Evolutionary conservation across 768 basidiomycete genomes (phyloP).

Genomic region (Mrakia gelida): DNA sequence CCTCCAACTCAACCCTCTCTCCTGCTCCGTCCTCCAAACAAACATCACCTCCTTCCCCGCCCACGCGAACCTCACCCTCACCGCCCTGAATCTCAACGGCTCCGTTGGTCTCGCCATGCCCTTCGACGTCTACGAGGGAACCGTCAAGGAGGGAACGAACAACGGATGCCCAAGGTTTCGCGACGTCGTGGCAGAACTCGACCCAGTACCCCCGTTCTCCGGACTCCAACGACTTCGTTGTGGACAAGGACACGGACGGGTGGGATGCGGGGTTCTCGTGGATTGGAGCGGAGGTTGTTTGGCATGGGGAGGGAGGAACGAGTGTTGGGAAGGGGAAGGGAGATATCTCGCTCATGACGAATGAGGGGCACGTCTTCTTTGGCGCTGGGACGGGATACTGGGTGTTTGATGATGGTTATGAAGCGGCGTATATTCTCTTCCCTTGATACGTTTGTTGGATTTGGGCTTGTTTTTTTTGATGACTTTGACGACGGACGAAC

Average conservation of each 20-base stretch:
- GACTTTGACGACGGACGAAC: neutral
- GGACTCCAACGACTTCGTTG: neutral
- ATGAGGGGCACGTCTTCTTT: neutral
- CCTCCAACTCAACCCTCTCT: slow-evolving; percentile 2
- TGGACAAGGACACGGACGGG: neutral
- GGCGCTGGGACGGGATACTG: neutral
- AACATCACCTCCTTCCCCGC: slow-evolving; percentile 3
- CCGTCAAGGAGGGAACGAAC: neutral
- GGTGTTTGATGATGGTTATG: neutral
- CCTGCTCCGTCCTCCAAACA: neutral
- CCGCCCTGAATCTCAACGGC: neutral
- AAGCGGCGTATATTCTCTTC: neutral
- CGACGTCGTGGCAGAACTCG: neutral
- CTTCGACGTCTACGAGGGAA: neutral
- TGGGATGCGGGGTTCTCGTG: neutral
- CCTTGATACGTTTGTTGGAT: neutral
- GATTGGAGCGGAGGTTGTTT: neutral
- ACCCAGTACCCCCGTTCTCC: too few relatives aligned
- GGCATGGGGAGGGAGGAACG: neutral
- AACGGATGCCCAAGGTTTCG: neutral
- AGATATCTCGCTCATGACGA: neutral
- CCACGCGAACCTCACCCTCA: neutral
- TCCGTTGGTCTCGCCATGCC: neutral
- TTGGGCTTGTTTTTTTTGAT: too few relatives aligned
- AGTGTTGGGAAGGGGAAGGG: neutral